Base-by-base conservation (phyloP, 139 green algal genomes). In the Micractinium sp. region DNA sequence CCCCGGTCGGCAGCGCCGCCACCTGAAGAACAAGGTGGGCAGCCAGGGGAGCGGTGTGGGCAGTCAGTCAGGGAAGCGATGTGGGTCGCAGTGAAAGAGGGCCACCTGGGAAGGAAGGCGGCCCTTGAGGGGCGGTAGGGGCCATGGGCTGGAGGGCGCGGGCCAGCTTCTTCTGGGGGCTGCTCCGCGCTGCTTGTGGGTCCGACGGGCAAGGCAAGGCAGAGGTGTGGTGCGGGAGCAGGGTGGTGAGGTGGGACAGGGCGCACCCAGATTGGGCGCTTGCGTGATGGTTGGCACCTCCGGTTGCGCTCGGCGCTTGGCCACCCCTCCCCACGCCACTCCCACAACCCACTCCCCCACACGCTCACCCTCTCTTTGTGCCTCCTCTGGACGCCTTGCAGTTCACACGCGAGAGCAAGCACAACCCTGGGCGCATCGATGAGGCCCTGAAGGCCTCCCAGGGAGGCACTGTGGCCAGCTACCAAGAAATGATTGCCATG, bases 11-110 rank as follows among this genome's bases (percentile, higher is more conserved):
- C 87, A 93, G 82, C 91, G 95, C 19, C 85, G 86, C 3, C 92
- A 95, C 86, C 94, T 97, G 79, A 96, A 96, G 87, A 94, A 94
- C 84, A 96, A 96, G 90, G 85, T 82, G 71, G 31, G 85, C 16
- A 19, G 35, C 0, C 0, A 0, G 13, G 16, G 2, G n/a, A 31
- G n/a, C 35, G 71, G 31, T 3, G 71, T 77, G 71, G 31, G 13
- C 12, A 13, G n/a, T n/a, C 16, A 19, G 35, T 1, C 0, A 0
- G 13, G 16, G 2, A 33, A 31, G n/a, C 35, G 71, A 3, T 3
- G 71, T 77, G 71, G 31, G 13, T n/a, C n/a, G n/a, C n/a, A n/a
- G n/a, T n/a, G n/a, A n/a, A n/a, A n/a, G n/a, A n/a, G n/a, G n/a
- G n/a, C n/a, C 12, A 13, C n/a, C 47, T 56, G 47, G 9, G 9